A percentile compares a stretch with the other conserved stretches of the same genome.
Conservation (phyloP, 2,329 filamentous ascomycete genomes). For the Nigrospora osmanthi region DNA sequence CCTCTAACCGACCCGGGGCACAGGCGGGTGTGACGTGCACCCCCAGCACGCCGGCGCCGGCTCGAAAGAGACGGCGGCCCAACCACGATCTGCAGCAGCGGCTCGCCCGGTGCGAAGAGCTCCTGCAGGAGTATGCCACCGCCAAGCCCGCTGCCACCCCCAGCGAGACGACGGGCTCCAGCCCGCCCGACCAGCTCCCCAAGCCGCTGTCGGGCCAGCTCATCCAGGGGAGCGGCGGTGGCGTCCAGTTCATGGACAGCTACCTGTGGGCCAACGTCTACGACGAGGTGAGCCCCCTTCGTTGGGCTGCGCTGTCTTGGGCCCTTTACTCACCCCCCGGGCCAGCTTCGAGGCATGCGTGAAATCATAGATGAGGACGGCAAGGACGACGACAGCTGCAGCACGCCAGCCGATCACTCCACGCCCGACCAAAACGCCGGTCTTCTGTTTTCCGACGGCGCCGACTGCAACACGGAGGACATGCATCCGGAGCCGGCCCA, state of each 20-base stretch:
- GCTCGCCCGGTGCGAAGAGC: slow-evolving; percentile 49
- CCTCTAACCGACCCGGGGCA: background rate
- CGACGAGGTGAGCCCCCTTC: slow-evolving; percentile 39
- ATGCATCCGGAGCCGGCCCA: slow-evolving; percentile 59
- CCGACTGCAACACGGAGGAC: slow-evolving; percentile 31
- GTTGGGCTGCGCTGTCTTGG: background rate
- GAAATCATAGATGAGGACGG: slow-evolving; percentile 49
- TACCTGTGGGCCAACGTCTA: slow-evolving; percentile 45
- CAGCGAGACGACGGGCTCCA: slow-evolving; percentile 11
- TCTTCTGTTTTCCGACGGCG: slow-evolving; percentile 37
- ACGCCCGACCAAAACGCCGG: slow-evolving; percentile 46
- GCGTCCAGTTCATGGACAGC: slow-evolving; percentile 48
- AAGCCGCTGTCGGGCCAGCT: slow-evolving; percentile 41
- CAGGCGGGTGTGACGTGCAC: slow-evolving; percentile 53
- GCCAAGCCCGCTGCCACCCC: slow-evolving; percentile 16
- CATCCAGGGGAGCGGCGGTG: slow-evolving; percentile 44
- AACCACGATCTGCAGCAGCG: slow-evolving; percentile 56
- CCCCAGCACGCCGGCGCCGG: slow-evolving; percentile 51
- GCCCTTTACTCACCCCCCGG: background rate
- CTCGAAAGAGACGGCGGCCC: slow-evolving; percentile 49
- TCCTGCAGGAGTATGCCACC: slow-evolving; percentile 49
- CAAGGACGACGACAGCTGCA: slow-evolving; percentile 30
- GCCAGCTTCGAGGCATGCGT: slow-evolving; percentile 49
- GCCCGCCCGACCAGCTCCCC: background rate
- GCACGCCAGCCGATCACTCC: slow-evolving; percentile 31